Base-by-base conservation (phyloP, 1,284 basidiomycete genomes). In the Ganoderma sinense region DNA sequence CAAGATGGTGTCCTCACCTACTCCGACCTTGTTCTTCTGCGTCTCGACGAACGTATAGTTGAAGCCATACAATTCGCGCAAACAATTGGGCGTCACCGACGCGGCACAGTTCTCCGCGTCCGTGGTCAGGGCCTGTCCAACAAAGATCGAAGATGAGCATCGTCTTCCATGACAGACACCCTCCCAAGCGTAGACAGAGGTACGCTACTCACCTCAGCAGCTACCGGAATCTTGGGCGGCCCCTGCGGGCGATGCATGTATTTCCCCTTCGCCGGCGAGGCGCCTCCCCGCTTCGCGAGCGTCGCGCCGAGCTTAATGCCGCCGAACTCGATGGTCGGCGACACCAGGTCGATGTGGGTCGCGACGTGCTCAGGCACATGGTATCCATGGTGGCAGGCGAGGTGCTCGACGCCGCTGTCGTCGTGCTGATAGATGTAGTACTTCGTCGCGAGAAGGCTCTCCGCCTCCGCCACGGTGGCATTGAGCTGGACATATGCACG, bases 351-450 rank as follows among this genome's bases (percentile, higher is more conserved):
- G 64, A 77, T 74, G 56, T 77, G 75, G 29, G 71, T 67, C 45
- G 69, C 60, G 58, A 77, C 60, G 64, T 76, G 73, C 60, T 73
- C 72, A 0, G 76, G 76, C 6, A 77, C 69, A 45, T 76, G 73
- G 70, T 77, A 77, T 26, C 70, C 75, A 23, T 66, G 62, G 43
- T 68, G 71, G 69, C 76, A 77, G 4, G 82, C 84, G 82, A 71
- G 53, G 48, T 74, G 72, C 69, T 75, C 65, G 75, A 75, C 74
- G 23, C 84, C 83, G 26, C 73, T 76, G 41, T 71, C 71, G 11
- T 74, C 75, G 74, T 87, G 85, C 48, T 73, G 70, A 75, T 84
- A 87, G 20, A 84, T 78, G 69, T 83, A 78, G 75, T 87, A 88
- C 66, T 85, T 77, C 0, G 86, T 81, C 58, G 78, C 78, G 48